Evolutionary conservation across 805 yeast genomes (phyloP).

Genomic region (Citeromyces nyonsensis): DNA sequence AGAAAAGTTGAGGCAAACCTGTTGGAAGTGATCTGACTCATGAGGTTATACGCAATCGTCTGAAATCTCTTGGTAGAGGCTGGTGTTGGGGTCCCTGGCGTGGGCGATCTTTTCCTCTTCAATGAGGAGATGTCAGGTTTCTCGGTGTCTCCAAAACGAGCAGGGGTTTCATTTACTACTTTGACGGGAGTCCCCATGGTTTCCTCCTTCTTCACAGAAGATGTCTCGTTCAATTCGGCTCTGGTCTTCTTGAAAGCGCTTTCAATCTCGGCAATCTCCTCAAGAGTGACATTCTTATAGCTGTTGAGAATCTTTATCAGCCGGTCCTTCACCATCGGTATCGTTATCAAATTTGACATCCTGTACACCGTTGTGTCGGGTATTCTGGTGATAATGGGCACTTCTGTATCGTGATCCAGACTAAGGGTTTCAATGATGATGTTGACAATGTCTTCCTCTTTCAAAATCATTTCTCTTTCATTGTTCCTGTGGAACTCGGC

Average conservation of each 20-base stretch:
- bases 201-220: constrained; percentile 1
- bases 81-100: constrained; percentile 1
- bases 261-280: constrained; percentile 22
- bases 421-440: constrained; percentile 14
- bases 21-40: constrained; percentile 53
- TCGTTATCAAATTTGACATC: constrained; percentile 14
- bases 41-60: constrained; percentile 40
- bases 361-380: constrained; percentile 17
- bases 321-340: constrained; percentile 16
- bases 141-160: constrained; percentile 4
- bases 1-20: constrained; percentile 62
- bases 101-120: constrained; percentile 1
- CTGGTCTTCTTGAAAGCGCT: neutral
- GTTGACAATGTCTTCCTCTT: constrained; percentile 18
- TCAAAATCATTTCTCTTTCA: constrained; percentile 9
- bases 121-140: constrained; percentile 2
- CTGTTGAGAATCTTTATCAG: constrained; percentile 15
- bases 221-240: constrained; percentile 2
- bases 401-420: constrained; percentile 9
- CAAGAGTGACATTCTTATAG: constrained; percentile 15
- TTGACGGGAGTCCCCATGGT: constrained; percentile 3
- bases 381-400: constrained; percentile 14
- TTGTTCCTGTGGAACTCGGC: constrained; percentile 10
- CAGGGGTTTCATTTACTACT: constrained; percentile 5
- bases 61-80: constrained; percentile 37